Evolutionary conservation across 352 stramenopile genomes (phyloP).

Genomic region (Globisporangium ultimum): DNA sequence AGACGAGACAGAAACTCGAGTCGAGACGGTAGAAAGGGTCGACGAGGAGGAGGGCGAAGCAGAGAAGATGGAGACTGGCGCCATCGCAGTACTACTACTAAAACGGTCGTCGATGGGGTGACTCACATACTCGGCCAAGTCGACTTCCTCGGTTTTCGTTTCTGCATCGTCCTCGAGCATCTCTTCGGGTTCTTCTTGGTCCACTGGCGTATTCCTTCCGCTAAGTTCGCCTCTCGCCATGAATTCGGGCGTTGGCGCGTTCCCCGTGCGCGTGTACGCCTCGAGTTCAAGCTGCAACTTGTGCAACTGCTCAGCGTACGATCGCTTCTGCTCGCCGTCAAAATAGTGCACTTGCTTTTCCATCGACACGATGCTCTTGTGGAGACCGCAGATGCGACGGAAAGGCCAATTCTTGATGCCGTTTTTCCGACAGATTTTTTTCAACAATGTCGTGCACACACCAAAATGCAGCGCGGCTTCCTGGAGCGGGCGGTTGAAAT

Average conservation of each 20-base stretch:
- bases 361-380: slow-evolving; percentile 60
- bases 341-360: slow-evolving; percentile 62
- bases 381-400: slow-evolving; percentile 49
- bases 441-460: slow-evolving; percentile 62
- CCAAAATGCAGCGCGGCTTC: slow-evolving; percentile 50
- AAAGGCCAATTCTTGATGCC: slow-evolving; percentile 64
- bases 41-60: background rate
- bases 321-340: slow-evolving; percentile 46
- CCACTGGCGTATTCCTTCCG: slow-evolving; percentile 6
- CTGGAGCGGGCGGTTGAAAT: slow-evolving; percentile 57
- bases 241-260: slow-evolving; percentile 29
- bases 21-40: slow-evolving; percentile 8
- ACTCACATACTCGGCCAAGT: background rate
- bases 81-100: background rate
- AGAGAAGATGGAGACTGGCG: background rate
- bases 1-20: slow-evolving; percentile 9
- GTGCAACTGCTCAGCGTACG: slow-evolving; percentile 43
- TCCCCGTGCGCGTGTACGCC: slow-evolving; percentile 43
- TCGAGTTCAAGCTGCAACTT: slow-evolving; percentile 40
- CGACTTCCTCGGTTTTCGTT: slow-evolving; percentile 7
- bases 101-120: background rate
- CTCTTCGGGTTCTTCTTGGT: background rate
- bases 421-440: slow-evolving; percentile 66
- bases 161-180: background rate
- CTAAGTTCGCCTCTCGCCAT: slow-evolving; percentile 11